A percentile compares a stretch with the other conserved stretches of the same genome.
These are phyloP conservation scores for Telfairia occidentalis DNA, from an alignment of 331 rosid species.

Conservation along the genomic window DNA sequence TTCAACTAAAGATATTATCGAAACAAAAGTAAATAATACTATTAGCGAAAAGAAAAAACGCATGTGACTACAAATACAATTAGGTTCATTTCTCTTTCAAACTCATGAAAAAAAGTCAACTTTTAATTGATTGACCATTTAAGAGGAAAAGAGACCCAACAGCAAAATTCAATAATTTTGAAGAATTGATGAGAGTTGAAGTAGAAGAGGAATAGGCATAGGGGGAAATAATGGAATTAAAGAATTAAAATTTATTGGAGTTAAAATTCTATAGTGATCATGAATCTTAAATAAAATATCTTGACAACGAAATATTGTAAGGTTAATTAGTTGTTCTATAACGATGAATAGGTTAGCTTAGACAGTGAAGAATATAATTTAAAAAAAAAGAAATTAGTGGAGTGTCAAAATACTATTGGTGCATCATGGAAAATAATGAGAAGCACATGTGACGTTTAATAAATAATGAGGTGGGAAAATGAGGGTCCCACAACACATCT, in stretches of 20 bases:
- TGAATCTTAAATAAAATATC: too few species aligned
- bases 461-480: background rate
- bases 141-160: background rate
- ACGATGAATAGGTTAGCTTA: too few species aligned
- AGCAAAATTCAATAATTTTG: background rate
- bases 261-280: too few species aligned
- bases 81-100: background rate
- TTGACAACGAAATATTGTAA: too few species aligned
- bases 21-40: background rate
- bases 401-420: conserved; percentile 1
- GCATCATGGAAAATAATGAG: background rate
- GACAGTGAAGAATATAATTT: too few species aligned
- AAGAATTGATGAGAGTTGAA: background rate
- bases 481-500: background rate
- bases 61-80: background rate
- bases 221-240: background rate
- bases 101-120: too few species aligned
- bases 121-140: background rate
- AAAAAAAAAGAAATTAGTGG: background rate
- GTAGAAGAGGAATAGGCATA: background rate
- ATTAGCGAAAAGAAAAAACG: background rate
- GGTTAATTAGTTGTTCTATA: too few species aligned
- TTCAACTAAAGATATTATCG: background rate
- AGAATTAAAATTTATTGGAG: too few species aligned
- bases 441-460: conserved; percentile 12